Evolutionary conservation across 2,329 filamentous ascomycete species (phyloP), one percentile per base, ranked within the genome.

Genomic region (Pseudopyricularia javanii): DNA sequence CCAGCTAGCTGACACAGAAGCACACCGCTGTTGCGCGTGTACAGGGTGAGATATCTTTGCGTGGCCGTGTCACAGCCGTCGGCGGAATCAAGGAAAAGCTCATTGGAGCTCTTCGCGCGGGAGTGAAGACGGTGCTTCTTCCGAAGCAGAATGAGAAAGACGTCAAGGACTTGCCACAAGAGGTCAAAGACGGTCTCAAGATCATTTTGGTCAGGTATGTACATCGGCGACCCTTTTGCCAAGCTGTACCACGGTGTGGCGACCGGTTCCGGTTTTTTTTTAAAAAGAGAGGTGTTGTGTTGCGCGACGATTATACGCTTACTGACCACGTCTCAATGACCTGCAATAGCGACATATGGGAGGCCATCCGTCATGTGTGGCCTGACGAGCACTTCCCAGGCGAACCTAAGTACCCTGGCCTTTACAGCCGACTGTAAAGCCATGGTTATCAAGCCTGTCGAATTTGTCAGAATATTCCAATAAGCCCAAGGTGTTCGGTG

Each of bases 11-110:
- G 54, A 63, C 56, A 56, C 54, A 47, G 57, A 62, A 56, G 61
- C 56, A 55, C 54, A 43, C 55, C 33, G 47, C 54, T 20, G 22
- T 26, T 20, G 24, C 40, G 8, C 40, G 40, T 30, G 3, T 7
- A 68, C 65, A 80, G 76, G 80, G 81, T 57, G 82, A 85, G 63
- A 82, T 85, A 56, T 89, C 86, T 54, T 80, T 98, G 26, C 81
- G 93, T 43, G 93, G 93, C 22, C 83, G 90, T 58, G 86, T 98
- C 54, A 88, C 93, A 69, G 89, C 91, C 26, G 93, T 98, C 34
- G 93, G 93, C 52, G 93, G 93, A 17, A 97, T 98, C 72, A 96
- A 97, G 71, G 91, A 98, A 79, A 98, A 98, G 69, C 76, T 97
- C 52, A 97, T 98, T 64, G 93, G 93, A 22, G 93, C 93, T 8